A percentile compares a stretch with the other conserved stretches of the same genome.
Conservation (phyloP, 2,329 filamentous ascomycete species). For the Verticillium nubilum region DNA sequence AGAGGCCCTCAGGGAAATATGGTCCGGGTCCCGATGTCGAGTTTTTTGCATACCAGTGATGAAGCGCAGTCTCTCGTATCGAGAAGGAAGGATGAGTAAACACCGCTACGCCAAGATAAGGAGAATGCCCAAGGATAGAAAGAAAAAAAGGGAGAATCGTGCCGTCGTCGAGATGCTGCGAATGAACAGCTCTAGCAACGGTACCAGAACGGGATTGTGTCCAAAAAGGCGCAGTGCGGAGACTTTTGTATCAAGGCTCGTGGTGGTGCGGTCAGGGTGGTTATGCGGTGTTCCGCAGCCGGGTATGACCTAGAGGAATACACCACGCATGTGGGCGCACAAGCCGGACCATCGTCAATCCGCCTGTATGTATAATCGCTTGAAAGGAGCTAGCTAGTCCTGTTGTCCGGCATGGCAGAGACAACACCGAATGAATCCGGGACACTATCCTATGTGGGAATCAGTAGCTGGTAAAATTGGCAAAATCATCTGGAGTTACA, state of each 20-base stretch:
- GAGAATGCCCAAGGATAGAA: slow-evolving; percentile 21
- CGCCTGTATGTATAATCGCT: not conserved
- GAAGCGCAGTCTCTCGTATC: slow-evolving; percentile 7
- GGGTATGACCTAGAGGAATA: not conserved
- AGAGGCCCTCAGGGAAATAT: not conserved
- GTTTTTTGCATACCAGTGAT: slow-evolving; percentile 15
- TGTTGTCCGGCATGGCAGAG: not conserved
- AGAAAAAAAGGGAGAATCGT: slow-evolving; percentile 11
- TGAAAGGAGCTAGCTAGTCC: not conserved
- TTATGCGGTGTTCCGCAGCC: not conserved
- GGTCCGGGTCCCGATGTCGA: slow-evolving; percentile 8
- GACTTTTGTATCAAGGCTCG: not conserved
- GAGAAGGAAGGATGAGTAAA: slow-evolving; percentile 5
- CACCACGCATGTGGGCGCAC: not conserved
- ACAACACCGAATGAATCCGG: not conserved
- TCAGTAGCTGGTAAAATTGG: not conserved
- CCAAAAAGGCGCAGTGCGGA: not conserved
- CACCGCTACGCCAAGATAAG: slow-evolving; percentile 9
- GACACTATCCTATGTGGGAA: slow-evolving; percentile 5
- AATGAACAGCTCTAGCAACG: not conserved
- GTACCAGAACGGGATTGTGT: not conserved
- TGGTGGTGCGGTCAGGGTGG: not conserved
- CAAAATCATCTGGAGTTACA: slow-evolving; percentile 8
- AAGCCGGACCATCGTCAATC: not conserved
- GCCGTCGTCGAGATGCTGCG: slow-evolving; percentile 1